A percentile compares a stretch with the other conserved stretches of the same genome.
Evolutionary conservation across 306 rosid species (phyloP).

Genomic region (Cicer pinnatifidum): DNA sequence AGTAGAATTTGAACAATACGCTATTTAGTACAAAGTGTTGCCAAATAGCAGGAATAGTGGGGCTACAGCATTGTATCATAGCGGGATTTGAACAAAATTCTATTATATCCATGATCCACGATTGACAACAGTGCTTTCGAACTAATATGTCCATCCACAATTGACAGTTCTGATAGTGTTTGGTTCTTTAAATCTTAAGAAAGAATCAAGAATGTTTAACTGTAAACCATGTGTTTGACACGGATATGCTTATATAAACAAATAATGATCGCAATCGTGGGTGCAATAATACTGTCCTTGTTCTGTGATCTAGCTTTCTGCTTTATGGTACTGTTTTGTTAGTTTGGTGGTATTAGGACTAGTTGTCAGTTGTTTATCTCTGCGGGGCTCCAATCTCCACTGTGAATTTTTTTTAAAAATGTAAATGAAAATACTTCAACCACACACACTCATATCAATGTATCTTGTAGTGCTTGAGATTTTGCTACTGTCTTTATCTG

Average conservation of each 20-base stretch:
- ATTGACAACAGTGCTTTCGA: background rate
- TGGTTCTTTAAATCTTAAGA: constrained; percentile 30
- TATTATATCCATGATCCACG: too few species aligned
- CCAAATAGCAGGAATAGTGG: too few species aligned
- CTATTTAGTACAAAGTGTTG: too few species aligned
- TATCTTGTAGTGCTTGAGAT: background rate
- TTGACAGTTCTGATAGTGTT: background rate
- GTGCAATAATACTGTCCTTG: background rate
- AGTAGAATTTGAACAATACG: too few species aligned
- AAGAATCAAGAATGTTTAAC: constrained; percentile 24
- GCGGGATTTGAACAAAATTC: too few species aligned
- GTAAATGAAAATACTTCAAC: background rate
- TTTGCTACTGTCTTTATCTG: background rate
- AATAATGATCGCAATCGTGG: constrained; percentile 18
- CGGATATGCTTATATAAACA: constrained; percentile 8
- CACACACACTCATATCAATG: background rate
- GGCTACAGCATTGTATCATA: too few species aligned
- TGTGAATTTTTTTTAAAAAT: background rate
- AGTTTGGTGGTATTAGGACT: constrained; percentile 31
- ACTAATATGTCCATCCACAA: constrained; percentile 18
- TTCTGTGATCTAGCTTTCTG: constrained; percentile 17
- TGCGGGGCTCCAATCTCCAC: background rate
- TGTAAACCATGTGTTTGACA: constrained; percentile 10
- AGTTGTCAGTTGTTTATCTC: background rate
- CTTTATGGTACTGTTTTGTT: constrained; percentile 17